phyloP scores from a whole-genome alignment of 805 yeast genomes.

The Saturnispora dispora region DNA sequence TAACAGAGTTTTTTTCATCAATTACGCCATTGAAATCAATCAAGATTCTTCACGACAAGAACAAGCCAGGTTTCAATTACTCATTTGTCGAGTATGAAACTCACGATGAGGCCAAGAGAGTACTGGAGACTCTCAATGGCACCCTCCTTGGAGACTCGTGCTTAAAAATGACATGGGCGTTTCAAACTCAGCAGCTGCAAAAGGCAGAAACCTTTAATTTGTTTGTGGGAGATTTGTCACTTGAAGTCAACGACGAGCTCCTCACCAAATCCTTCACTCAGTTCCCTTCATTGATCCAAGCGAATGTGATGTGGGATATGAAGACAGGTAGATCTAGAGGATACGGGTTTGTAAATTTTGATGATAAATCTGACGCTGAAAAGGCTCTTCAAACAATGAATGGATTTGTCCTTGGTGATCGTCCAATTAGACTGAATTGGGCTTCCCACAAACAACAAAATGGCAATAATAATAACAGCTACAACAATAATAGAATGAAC shows the following conservation, averaged over 20 bases:
- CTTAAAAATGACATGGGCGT: constrained; percentile 73
- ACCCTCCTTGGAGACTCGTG: constrained; percentile 41
- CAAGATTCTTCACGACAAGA: constrained; percentile 70
- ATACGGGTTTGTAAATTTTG: constrained; percentile 81
- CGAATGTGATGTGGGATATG: constrained; percentile 97
- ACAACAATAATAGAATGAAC: constrained; percentile 10
- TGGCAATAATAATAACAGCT: neutral
- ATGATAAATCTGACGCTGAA: constrained; percentile 60
- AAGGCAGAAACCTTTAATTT: constrained; percentile 52
- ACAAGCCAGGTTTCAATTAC: constrained; percentile 63
- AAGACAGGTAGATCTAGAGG: constrained; percentile 88
- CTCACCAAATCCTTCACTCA: constrained; percentile 47
- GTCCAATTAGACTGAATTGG: constrained; percentile 81
- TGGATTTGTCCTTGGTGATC: constrained; percentile 61
- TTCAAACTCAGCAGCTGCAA: constrained; percentile 63
- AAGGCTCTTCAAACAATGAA: constrained; percentile 63
- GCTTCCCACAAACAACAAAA: constrained; percentile 58
- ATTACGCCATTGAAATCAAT: constrained; percentile 55
- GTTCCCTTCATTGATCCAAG: constrained; percentile 60
- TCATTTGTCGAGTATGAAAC: constrained; percentile 72
- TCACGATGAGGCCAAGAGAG: constrained; percentile 50
- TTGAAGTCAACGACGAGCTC: constrained; percentile 74
- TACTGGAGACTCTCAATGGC: constrained; percentile 54
- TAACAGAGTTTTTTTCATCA: constrained; percentile 50
- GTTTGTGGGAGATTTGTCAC: constrained; percentile 79